phyloP scores from a whole-genome alignment of 495 filamentous ascomycete species.

The Jackrogersella minutella region DNA sequence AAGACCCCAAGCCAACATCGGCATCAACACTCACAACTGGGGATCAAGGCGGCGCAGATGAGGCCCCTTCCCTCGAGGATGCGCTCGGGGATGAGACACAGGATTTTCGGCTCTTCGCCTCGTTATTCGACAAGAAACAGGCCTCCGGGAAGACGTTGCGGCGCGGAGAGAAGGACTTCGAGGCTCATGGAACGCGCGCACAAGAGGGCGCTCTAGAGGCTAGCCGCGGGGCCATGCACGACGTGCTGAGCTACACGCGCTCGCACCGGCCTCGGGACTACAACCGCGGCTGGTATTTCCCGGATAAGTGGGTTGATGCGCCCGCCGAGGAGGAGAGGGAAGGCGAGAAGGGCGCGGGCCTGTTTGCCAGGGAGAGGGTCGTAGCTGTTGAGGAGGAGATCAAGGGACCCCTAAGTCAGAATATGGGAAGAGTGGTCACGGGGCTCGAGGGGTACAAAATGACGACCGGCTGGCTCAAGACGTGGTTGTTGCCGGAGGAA shows the following conservation, averaged over 20 bases:
- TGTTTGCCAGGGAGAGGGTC: constrained; percentile 55
- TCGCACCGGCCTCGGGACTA: constrained; percentile 65
- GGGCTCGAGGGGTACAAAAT: constrained; percentile 48
- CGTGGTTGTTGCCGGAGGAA: constrained; percentile 93
- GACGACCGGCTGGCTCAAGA: constrained; percentile 58
- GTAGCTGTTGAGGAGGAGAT: constrained; percentile 59
- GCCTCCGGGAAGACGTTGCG: constrained; percentile 56
- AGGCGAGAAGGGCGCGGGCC: constrained; percentile 46
- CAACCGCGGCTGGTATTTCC: constrained; percentile 65
- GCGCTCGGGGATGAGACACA: constrained; percentile 80
- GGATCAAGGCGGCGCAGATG: constrained; percentile 21
- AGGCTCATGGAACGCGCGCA: constrained; percentile 83
- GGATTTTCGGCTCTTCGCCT: constrained; percentile 81
- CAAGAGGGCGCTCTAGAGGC: constrained; percentile 79
- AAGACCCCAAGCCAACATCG: constrained; percentile 46
- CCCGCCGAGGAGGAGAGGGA: constrained; percentile 30
- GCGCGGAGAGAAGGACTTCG: constrained; percentile 92
- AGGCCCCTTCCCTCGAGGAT: constrained; percentile 47
- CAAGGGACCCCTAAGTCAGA: constrained; percentile 48
- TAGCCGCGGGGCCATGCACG: constrained; percentile 89
- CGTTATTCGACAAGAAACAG: constrained; percentile 56
- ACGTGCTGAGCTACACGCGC: constrained; percentile 77
- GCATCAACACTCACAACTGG: constrained; percentile 8
- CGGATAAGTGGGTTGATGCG: constrained; percentile 52
- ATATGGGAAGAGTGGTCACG: constrained; percentile 55